Base-by-base conservation (phyloP, 2,329 filamentous ascomycete genomes). In the Cordyceps javanica region DNA sequence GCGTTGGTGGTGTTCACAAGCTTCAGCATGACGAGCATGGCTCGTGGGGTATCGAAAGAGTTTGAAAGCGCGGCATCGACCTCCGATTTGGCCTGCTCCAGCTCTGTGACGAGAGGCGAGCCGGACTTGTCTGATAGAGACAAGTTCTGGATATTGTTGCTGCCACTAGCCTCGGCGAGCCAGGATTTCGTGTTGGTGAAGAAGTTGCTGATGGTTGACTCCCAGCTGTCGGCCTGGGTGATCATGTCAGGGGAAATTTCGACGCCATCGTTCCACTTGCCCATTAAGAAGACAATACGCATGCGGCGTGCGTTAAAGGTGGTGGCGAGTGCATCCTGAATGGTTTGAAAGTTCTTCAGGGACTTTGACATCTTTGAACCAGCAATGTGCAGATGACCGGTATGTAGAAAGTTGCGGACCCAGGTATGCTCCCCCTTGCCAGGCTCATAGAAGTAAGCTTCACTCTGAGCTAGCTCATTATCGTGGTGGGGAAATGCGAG, bases 351-450 rank as follows among this genome's bases (percentile, higher is more conserved):
- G 71, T 97, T 97, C 77, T 97, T 97, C 58, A 97, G 74, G 16
- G 86, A 91, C 72, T 97, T 97, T 58, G 88, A 93, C 93, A 97
- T 97, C 72, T 97, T 97, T 23, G 87, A 90, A 0, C 93, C 92
- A 26, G 88, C 84, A 58, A 97, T 97, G 6, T 72, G 73, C 49
- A 97, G 74, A 69, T 97, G 93, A 0, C 93, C 93, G 88, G 95
- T 97, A 69, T 97, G 93, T 16, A 97, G 69, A 74, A 97, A 97
- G 74, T 97, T 96, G 69, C 94, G 96, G 52, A 96, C 89, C 93
- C 93, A 96, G 60, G 90, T 90, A 64, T 82, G 79, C 64, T 80
- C 77, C 48, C 70, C 73, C 68, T 80, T 78, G 39, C 68, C 72
- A 56, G 77, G 70, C 41, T 78, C 66, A 65, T 75, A 79, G 65